These are phyloP conservation scores for Termitomyces sp. DNA, from an alignment of 768 basidiomycete species.

Conservation along the genomic window DNA sequence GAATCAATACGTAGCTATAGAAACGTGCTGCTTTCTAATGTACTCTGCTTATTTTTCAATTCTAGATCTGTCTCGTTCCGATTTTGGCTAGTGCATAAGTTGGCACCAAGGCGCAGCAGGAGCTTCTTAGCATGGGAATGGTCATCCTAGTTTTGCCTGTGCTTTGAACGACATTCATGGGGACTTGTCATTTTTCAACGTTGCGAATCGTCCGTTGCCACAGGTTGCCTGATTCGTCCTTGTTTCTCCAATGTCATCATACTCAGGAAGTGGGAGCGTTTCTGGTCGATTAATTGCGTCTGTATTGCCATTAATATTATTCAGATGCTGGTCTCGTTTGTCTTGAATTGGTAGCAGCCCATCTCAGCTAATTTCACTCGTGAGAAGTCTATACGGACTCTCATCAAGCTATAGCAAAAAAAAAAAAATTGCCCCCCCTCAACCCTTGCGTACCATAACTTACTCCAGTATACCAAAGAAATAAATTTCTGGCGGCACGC, in stretches of 20 bases:
- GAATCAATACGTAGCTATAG: neutral
- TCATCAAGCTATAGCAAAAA: neutral
- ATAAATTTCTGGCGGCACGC: neutral
- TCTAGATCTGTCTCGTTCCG: neutral
- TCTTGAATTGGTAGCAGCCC: neutral
- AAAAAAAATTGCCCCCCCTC: neutral
- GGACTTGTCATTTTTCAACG: neutral
- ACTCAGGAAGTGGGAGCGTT: neutral
- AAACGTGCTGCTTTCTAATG: neutral
- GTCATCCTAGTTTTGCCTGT: neutral
- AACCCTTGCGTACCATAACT: neutral
- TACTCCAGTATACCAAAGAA: neutral
- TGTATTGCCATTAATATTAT: no score
- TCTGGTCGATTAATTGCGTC: neutral
- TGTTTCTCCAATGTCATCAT: neutral
- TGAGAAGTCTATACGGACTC: neutral
- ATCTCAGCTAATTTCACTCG: no score
- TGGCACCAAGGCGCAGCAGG: neutral
- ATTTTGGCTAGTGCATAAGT: neutral
- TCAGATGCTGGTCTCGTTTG: no score
- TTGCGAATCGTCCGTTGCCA: neutral
- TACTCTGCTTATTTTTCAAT: neutral
- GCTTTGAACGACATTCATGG: neutral
- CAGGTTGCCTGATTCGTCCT: neutral
- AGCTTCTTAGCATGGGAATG: neutral